phyloP scores from a whole-genome alignment of 129 eudicot genomes.

The Oenanthe sinensis region DNA sequence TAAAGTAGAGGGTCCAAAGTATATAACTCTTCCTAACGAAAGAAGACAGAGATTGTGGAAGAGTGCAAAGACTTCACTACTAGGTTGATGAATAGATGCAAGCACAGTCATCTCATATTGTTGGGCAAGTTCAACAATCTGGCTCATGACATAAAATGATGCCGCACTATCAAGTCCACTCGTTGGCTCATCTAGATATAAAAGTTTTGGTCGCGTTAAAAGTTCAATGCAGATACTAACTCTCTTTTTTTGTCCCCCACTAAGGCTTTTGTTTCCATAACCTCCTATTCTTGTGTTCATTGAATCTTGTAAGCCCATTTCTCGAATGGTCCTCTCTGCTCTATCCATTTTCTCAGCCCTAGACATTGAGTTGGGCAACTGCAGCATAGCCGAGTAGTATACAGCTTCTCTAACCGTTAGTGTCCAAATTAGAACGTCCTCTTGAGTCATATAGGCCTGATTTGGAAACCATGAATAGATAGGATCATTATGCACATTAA shows the following conservation, averaged over 20 bases:
- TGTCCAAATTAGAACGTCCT: constrained; percentile 52
- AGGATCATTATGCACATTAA: neutral
- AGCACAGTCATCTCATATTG: constrained; percentile 19
- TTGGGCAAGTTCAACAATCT: constrained; percentile 17
- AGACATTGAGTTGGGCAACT: constrained; percentile 54
- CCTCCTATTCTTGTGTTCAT: constrained; percentile 70
- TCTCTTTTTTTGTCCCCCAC: constrained; percentile 49
- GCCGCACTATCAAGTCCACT: constrained; percentile 54
- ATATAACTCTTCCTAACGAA: constrained; percentile 25
- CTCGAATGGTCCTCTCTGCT: constrained; percentile 59
- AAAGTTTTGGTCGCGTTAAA: constrained; percentile 32
- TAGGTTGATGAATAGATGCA: constrained; percentile 39
- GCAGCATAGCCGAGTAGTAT: constrained; percentile 75
- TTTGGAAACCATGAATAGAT: neutral
- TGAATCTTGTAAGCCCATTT: constrained; percentile 76
- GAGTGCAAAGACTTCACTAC: constrained; percentile 35
- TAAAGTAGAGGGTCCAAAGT: constrained; percentile 39
- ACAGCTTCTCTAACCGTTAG: constrained; percentile 65
- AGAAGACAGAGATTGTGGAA: constrained; percentile 30
- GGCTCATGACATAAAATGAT: constrained; percentile 34
- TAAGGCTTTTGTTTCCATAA: constrained; percentile 56
- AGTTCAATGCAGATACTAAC: constrained; percentile 42
- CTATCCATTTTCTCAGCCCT: constrained; percentile 46
- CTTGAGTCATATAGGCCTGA: constrained; percentile 81
- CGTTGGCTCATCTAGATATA: constrained; percentile 44